Evolutionary conservation across 306 rosid genomes (phyloP).

Genomic region (Lathyrus sativus): DNA sequence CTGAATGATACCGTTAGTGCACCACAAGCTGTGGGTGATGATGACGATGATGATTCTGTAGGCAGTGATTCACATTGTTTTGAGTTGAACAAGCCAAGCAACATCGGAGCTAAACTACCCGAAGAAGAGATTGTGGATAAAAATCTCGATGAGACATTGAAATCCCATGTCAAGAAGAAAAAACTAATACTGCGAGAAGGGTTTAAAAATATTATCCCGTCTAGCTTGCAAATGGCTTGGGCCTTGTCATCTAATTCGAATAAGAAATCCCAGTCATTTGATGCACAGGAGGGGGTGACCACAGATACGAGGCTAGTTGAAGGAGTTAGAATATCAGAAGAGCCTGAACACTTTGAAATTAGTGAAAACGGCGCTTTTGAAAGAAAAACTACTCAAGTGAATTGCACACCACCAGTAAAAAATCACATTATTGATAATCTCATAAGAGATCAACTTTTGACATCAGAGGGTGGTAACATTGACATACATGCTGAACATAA

Average conservation of each 20-base stretch:
- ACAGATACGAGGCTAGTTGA: conserved; percentile 48
- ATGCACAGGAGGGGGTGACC: conserved; percentile 48
- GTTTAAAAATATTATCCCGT: conserved; percentile 62
- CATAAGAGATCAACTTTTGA: conserved; percentile 60
- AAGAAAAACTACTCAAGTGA: conserved; percentile 51
- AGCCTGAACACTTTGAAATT: conserved; percentile 44
- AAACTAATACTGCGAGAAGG: conserved; percentile 53
- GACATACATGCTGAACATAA: conserved; percentile 51
- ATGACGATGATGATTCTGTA: conserved; percentile 58
- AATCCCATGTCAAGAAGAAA: conserved; percentile 52
- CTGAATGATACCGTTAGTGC: conserved; percentile 80
- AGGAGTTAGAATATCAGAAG: conserved; percentile 45
- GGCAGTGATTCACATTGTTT: conserved; percentile 91
- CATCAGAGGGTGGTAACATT: conserved; percentile 58
- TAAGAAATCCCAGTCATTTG: conserved; percentile 54
- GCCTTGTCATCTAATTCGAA: conserved; percentile 57
- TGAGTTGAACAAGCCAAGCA: conserved; percentile 77
- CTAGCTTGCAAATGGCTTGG: conserved; percentile 78
- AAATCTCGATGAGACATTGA: conserved; percentile 45
- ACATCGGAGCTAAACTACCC: conserved; percentile 45
- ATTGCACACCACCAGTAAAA: conserved; percentile 46
- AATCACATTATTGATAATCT: conserved; percentile 57
- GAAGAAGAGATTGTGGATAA: conserved; percentile 46
- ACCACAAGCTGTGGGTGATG: conserved; percentile 69
- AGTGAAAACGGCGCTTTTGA: conserved; percentile 45